phyloP scores from a whole-genome alignment of 2,329 filamentous ascomycete species.

The Cryphonectria carpinicola region DNA sequence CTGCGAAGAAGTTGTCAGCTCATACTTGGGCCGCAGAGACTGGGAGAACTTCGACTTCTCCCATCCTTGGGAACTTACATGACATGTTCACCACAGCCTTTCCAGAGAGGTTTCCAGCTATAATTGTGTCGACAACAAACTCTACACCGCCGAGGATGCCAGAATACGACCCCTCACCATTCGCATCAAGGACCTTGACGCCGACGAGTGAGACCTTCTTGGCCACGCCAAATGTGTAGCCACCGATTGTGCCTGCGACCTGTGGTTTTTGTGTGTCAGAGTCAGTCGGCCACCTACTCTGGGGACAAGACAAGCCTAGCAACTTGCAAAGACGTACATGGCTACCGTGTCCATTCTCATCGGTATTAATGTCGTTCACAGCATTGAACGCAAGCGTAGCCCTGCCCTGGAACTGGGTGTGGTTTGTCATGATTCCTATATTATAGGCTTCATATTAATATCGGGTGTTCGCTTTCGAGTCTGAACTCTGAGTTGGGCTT shows the following conservation, averaged over 20 bases:
- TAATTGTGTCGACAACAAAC: slow-evolving; percentile 55
- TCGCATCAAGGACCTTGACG: slow-evolving; percentile 64
- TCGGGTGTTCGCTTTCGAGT: not conserved
- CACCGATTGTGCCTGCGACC: slow-evolving; percentile 63
- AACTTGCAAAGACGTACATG: slow-evolving; percentile 45
- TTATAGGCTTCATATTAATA: not conserved
- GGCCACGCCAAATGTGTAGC: slow-evolving; percentile 64
- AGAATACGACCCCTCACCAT: slow-evolving; percentile 52
- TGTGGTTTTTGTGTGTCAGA: not conserved
- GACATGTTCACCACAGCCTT: slow-evolving; percentile 69
- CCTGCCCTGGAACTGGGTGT: slow-evolving; percentile 60
- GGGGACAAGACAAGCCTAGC: too few relatives aligned
- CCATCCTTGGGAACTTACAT: not conserved
- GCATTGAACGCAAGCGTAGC: slow-evolving; percentile 59
- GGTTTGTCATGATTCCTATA: slow-evolving; percentile 54
- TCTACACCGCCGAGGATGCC: slow-evolving; percentile 64
- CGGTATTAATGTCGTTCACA: slow-evolving; percentile 51
- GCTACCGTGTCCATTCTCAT: slow-evolving; percentile 66
- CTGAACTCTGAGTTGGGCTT: too few relatives aligned
- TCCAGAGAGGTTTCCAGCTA: slow-evolving; percentile 46
- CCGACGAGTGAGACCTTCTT: slow-evolving; percentile 59
- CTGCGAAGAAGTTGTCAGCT: slow-evolving; percentile 26
- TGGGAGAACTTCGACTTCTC: too few relatives aligned
- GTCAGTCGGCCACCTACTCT: not conserved
- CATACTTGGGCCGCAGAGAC: not conserved